Base-by-base conservation (phyloP, 768 basidiomycete genomes). In the Aureoboletus auriporus region DNA sequence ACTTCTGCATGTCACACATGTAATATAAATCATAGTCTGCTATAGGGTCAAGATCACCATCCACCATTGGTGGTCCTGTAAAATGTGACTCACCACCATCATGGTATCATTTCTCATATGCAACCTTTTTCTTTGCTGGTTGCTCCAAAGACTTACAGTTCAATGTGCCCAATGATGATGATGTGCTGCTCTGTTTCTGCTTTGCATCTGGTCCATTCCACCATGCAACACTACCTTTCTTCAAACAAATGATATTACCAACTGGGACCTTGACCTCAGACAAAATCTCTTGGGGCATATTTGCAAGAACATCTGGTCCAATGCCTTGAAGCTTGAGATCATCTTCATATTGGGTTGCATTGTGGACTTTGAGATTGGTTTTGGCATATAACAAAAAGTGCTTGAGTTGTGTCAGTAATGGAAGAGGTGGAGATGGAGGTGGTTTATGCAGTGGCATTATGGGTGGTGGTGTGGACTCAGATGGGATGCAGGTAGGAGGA, bases 131-230 rank as follows among this genome's bases (percentile, higher is more conserved):
- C 49, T 39, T 50, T 5, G 13, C 14, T 20, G 10, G 41, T 17
- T 16, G 16, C 16, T 30, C 16, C 17, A 20, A 9, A 31, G 11
- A 13, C 26, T 8, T n/a, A 30, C 11, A 30, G 30, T 30, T 6
- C 11, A 6, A 30, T 30, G 30, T 30, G 11, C 30, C 30, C 30
- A 30, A 30, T 1, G 14, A 42, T 10, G n/a, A 10, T 20, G 20
- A 30, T 33, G 29, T 42, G 16, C 46, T 20, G 13, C 44, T 46
- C 3, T 14, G 3, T 8, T 52, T 51, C 3, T 16, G 6, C 45
- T 51, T 51, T 6, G 41, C 35, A 10, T 43, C 20, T 2, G 27
- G 28, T 10, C 47, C 11, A 13, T 44, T 52, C 46, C 51, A 49
- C 42, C 51, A 49, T 1, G 1, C 28, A 1, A 2, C 14, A 26